Base-by-base conservation (phyloP, 2,329 filamentous ascomycete species). In the Drechslerella stenobrocha region DNA sequence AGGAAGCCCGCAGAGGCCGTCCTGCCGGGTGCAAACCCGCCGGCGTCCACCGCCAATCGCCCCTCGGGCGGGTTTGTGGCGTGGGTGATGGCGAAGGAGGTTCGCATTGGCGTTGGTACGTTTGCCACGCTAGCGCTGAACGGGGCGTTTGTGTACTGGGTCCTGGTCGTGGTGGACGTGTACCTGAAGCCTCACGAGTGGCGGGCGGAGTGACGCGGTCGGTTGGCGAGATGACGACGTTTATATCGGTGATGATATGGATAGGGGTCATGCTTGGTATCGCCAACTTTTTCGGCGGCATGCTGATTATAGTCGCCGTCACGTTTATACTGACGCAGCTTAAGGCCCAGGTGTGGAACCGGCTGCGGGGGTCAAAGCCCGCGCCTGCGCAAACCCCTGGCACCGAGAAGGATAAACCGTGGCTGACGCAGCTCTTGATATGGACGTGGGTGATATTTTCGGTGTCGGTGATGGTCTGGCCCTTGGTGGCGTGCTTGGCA, bases 241-340 rank as follows among this genome's bases (percentile, higher is more conserved):
- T 67, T 34, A 55, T 34, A 5, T 53, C 48, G 3, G 28, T 59
- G 0, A 48, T 59, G 22, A 53, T 67, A 45, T 67, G 61, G 61
- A 42, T 59, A 0, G 45, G 48, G 3, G 55, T 67, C 6, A 67
- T 67, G 61, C 53, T 67, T 9, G 53, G 61, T 6, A 37, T 67
- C 9, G 59, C 18, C 20, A 67, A 67, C 23, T 13, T 55, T 13
- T 40, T 32, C 11, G 61, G 61, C 2, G 5, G n/a, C 1, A 47
- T 35, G 8, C 22, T 67, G 9, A 1, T 50, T 13, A 24, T 51
- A 6, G 2, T 35, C 34, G n/a, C 4, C 2, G 28, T 6, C 28
- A 30, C n/a, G n/a, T n/a, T n/a, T n/a, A n/a, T n/a, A n/a, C n/a
- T n/a, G n/a, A n/a, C n/a, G n/a, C n/a, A n/a, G n/a, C 5, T 30